Percentiles rank a stretch among this genome's conserved stretches.
Conservation (phyloP, 2,329 filamentous ascomycete genomes). For the Zalaria sp. region DNA sequence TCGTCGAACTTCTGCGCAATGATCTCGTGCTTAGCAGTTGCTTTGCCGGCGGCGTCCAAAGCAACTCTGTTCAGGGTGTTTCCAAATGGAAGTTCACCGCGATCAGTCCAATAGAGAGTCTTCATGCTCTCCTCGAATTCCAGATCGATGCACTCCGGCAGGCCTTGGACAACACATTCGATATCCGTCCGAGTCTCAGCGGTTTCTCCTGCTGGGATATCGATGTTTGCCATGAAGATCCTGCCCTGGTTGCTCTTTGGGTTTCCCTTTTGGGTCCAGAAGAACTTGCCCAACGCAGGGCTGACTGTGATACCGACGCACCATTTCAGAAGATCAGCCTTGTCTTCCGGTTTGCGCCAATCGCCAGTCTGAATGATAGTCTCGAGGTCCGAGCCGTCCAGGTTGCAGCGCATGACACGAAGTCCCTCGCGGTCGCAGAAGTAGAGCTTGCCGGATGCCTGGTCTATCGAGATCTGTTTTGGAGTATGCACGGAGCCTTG, state of each 20-base stretch:
- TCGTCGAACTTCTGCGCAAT: slow-evolving; percentile 27
- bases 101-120: slow-evolving; percentile 46
- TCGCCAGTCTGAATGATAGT: slow-evolving; percentile 25
- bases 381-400: slow-evolving; percentile 21
- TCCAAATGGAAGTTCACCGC: slow-evolving; percentile 40
- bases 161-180: slow-evolving; percentile 24
- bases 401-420: slow-evolving; percentile 21
- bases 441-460: slow-evolving; percentile 19
- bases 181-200: slow-evolving; percentile 26
- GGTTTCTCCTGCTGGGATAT: slow-evolving; percentile 21
- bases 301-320: slow-evolving; percentile 43
- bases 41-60: not conserved
- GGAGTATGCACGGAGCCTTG: slow-evolving; percentile 35
- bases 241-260: slow-evolving; percentile 37
- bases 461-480: slow-evolving; percentile 25
- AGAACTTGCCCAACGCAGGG: slow-evolving; percentile 28
- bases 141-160: slow-evolving; percentile 45
- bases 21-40: slow-evolving; percentile 5
- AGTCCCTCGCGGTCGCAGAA: slow-evolving; percentile 30
- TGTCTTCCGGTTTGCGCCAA: slow-evolving; percentile 19
- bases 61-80: slow-evolving; percentile 35
- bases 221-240: slow-evolving; percentile 37
- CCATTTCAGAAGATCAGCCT: slow-evolving; percentile 21
- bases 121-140: slow-evolving; percentile 34
- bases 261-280: slow-evolving; percentile 47